Evolutionary conservation across 1,139 yeast species (phyloP).

Genomic region (Geotrichum cucujoidarum): DNA sequence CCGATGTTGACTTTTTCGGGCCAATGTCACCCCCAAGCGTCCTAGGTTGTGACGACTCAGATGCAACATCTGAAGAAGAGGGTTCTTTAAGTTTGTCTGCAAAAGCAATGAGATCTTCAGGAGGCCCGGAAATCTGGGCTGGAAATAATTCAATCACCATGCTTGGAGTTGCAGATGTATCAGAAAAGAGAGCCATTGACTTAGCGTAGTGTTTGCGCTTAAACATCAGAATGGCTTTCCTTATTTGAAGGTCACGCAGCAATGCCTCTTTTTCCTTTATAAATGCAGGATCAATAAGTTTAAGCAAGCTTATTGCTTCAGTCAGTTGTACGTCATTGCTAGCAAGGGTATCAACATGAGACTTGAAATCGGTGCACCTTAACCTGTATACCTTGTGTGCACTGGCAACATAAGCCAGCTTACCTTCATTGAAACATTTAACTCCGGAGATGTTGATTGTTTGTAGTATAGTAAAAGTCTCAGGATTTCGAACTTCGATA

Average conservation of each 20-base stretch:
- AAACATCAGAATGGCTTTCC: conserved; percentile 41
- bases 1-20: too few species aligned
- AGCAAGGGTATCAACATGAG: conserved; percentile 33
- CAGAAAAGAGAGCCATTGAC: conserved; percentile 46
- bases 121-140: conserved; percentile 30
- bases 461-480: conserved; percentile 31
- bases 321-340: conserved; percentile 27
- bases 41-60: conserved; percentile 7
- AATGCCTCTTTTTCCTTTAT: conserved; percentile 35
- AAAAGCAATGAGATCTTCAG: conserved; percentile 21
- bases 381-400: conserved; percentile 30
- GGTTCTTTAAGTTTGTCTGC: background rate
- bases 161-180: conserved; percentile 55
- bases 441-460: conserved; percentile 27
- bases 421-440: conserved; percentile 23
- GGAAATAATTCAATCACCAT: conserved; percentile 48
- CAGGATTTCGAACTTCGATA: conserved; percentile 34
- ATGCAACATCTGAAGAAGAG: conserved; percentile 20
- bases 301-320: conserved; percentile 45
- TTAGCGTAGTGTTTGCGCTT: conserved; percentile 33
- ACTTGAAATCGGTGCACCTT: conserved; percentile 30
- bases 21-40: conserved; percentile 3
- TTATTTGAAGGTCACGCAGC: conserved; percentile 44
- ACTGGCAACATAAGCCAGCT: conserved; percentile 28
- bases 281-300: conserved; percentile 35